Evolutionary conservation across 345 rosid species (phyloP).

Genomic region (Salix exigua): DNA sequence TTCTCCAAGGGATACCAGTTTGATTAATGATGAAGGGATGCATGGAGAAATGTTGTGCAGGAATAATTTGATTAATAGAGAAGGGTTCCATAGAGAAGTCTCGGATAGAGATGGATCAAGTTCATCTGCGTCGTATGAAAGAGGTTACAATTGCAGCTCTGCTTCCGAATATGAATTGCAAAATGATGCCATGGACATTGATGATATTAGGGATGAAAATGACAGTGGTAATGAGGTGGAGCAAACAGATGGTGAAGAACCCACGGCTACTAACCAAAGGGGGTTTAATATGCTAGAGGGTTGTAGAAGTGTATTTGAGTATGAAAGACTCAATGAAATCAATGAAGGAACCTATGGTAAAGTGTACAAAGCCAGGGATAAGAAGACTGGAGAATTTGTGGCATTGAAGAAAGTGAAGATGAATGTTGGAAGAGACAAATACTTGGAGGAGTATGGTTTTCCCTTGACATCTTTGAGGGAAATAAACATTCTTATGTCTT

Average conservation of each 20-base stretch:
- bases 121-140: constrained; percentile 32
- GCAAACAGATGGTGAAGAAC: constrained; percentile 27
- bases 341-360: constrained; percentile 86
- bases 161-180: constrained; percentile 27
- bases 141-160: constrained; percentile 17
- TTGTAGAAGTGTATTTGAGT: constrained; percentile 64
- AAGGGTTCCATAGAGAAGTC: constrained; percentile 36
- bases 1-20: constrained; percentile 21
- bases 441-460: constrained; percentile 52
- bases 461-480: constrained; percentile 84
- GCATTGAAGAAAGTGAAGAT: constrained; percentile 77
- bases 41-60: constrained; percentile 17
- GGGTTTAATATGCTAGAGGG: constrained; percentile 54
- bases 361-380: constrained; percentile 76
- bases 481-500: constrained; percentile 70
- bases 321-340: constrained; percentile 69
- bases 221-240: constrained; percentile 16
- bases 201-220: constrained; percentile 19
- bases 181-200: constrained; percentile 27
- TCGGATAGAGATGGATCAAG: constrained; percentile 26
- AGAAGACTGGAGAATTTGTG: constrained; percentile 58
- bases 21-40: constrained; percentile 23
- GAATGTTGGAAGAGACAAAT: constrained; percentile 10
- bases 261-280: constrained; percentile 19
- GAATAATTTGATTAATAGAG: constrained; percentile 38